Evolutionary conservation across 805 yeast genomes (phyloP).

Genomic region (Hanseniaspora valbyensis): DNA sequence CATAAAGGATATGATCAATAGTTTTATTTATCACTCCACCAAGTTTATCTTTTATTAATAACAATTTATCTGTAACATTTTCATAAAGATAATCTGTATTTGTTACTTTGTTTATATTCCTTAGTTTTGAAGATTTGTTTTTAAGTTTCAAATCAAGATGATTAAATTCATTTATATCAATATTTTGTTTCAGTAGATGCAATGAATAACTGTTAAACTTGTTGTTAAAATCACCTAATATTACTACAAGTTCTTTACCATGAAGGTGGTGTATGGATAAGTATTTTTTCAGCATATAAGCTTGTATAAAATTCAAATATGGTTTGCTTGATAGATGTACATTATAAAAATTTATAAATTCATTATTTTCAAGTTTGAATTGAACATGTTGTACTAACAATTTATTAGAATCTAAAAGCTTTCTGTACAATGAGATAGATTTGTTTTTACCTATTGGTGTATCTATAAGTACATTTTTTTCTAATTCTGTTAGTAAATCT

Average conservation of each 20-base stretch:
- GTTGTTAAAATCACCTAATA: constrained; percentile 14
- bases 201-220: constrained; percentile 7
- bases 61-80: constrained; percentile 2
- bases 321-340: constrained; percentile 11
- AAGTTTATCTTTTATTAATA: background rate
- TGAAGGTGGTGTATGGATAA: background rate
- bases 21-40: background rate
- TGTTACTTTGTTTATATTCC: constrained; percentile 5
- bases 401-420: constrained; percentile 9
- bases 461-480: background rate
- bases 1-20: constrained; percentile 9
- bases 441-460: background rate
- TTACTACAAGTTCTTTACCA: background rate
- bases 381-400: background rate
- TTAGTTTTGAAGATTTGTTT: constrained; percentile 8
- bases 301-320: constrained; percentile 7
- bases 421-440: constrained; percentile 1
- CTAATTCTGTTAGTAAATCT: background rate
- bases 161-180: background rate
- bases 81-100: background rate
- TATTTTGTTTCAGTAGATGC: background rate
- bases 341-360: constrained; percentile 6
- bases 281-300: constrained; percentile 9
- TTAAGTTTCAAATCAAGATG: background rate
- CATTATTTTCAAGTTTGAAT: background rate